Conservation (phyloP, 2,329 filamentous ascomycete genomes). For the Claviceps maximensis region DNA sequence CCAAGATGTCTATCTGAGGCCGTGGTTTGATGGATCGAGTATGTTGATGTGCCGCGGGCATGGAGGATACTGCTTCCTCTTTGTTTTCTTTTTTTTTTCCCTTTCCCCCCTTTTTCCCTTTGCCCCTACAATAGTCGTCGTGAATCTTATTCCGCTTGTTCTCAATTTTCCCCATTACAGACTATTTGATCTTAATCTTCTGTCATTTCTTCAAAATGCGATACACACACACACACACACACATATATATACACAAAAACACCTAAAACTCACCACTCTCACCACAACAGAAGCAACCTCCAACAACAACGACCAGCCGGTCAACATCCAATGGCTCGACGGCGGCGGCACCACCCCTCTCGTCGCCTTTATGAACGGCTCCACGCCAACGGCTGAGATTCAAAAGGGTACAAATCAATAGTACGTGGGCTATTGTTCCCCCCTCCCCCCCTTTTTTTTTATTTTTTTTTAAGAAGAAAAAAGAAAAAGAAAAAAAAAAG, state of each 20-base stretch:
- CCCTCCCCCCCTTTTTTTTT: background rate
- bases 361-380: conserved; percentile 13
- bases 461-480: background rate
- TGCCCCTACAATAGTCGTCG: no score
- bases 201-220: background rate
- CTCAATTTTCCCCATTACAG: no score
- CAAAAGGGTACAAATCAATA: conserved; percentile 16
- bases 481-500: background rate
- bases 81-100: no score
- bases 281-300: conserved; percentile 10
- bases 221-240: no score
- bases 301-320: conserved; percentile 15
- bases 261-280: background rate
- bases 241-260: no score
- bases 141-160: no score
- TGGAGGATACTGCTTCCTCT: no score
- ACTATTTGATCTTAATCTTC: no score
- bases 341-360: conserved; percentile 16
- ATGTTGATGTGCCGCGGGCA: background rate
- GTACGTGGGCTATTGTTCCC: conserved; percentile 8
- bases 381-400: conserved; percentile 10
- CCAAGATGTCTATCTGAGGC: conserved; percentile 12
- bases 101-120: no score
- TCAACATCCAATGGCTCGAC: conserved; percentile 17
- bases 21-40: conserved; percentile 20